These are phyloP conservation scores for Leccinum subgranulosum DNA, from an alignment of 768 basidiomycete genomes.

Conservation along the genomic window DNA sequence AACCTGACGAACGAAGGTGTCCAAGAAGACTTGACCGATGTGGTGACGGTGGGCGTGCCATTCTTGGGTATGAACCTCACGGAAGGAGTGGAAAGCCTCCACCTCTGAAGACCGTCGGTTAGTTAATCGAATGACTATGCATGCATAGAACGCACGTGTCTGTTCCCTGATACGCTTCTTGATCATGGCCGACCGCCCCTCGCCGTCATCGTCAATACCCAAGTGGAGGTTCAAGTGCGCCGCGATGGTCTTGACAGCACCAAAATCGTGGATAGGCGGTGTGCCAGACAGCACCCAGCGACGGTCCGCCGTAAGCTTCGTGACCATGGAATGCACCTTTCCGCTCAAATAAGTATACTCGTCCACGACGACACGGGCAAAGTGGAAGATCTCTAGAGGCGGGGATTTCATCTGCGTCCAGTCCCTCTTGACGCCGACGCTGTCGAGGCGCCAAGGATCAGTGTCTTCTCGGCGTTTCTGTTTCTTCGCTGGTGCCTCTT, in stretches of 20 bases:
- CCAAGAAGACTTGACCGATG: conserved; percentile 77
- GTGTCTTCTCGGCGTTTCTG: conserved; percentile 58
- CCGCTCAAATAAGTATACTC: conserved; percentile 93
- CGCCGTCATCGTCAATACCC: conserved; percentile 85
- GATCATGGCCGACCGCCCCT: conserved; percentile 69
- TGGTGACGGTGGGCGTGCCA: conserved; percentile 90
- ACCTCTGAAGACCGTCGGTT: conserved; percentile 52
- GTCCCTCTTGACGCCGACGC: conserved; percentile 58
- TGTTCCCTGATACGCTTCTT: conserved; percentile 82
- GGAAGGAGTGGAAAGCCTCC: conserved; percentile 95
- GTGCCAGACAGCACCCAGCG: conserved; percentile 98
- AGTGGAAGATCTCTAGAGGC: conserved; percentile 91
- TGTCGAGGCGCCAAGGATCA: conserved; percentile 78
- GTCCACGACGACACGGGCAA: conserved; percentile 84
- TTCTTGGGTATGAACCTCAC: conserved; percentile 85
- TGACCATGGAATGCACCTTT: conserved; percentile 74
- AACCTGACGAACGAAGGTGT: conserved; percentile 84
- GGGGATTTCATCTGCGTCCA: conserved; percentile 81
- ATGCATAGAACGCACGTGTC: conserved; percentile 54
- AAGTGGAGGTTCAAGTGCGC: conserved; percentile 88
- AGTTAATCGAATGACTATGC: conserved; percentile 1
- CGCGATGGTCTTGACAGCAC: conserved; percentile 85
- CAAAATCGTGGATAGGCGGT: conserved; percentile 89
- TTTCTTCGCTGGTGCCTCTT: conserved; percentile 46
- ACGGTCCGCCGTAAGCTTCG: conserved; percentile 69